A percentile compares a stretch with the other conserved stretches of the same genome.
These are phyloP conservation scores for Allomyces javanicus DNA, from an alignment of 192 early-diverging fungal genomes.

Conservation along the genomic window DNA sequence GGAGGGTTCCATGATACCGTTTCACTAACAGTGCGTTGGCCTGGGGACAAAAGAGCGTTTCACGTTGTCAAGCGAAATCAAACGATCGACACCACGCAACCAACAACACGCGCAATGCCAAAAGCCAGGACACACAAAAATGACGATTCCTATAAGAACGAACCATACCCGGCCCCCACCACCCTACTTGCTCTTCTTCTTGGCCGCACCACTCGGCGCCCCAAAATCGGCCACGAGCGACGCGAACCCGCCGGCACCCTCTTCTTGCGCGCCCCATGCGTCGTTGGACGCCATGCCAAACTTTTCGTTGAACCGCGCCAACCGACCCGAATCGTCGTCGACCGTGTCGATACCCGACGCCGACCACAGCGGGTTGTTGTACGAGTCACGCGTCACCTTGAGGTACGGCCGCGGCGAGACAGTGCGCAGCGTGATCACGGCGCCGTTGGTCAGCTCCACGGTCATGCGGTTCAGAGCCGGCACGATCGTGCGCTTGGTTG, in stretches of 20 bases:
- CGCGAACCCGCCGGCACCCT: not conserved
- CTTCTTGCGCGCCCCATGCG: not conserved
- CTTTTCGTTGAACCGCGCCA: conserved; percentile 61
- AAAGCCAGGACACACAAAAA: too few relatives aligned
- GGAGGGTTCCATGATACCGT: too few relatives aligned
- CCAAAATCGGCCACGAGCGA: not conserved
- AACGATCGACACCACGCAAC: too few relatives aligned
- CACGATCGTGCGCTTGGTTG: not conserved
- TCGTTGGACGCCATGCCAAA: conserved; percentile 24
- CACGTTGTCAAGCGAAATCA: too few relatives aligned
- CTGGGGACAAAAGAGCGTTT: too few relatives aligned
- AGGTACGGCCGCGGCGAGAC: conserved; percentile 70
- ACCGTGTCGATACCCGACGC: conserved; percentile 25
- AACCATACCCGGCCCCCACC: not conserved
- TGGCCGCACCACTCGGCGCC: not conserved
- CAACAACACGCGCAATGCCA: too few relatives aligned
- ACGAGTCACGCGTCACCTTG: conserved; percentile 75
- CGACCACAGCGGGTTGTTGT: conserved; percentile 88
- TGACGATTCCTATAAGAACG: too few relatives aligned
- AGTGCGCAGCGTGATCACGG: conserved; percentile 56
- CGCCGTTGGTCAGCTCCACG: conserved; percentile 55
- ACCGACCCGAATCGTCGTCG: conserved; percentile 58
- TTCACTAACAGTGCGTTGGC: too few relatives aligned
- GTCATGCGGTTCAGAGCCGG: not conserved
- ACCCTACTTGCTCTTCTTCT: not conserved